Evolutionary conservation across 129 eudicot species (phyloP).

Genomic region (Apium graveolens): DNA sequence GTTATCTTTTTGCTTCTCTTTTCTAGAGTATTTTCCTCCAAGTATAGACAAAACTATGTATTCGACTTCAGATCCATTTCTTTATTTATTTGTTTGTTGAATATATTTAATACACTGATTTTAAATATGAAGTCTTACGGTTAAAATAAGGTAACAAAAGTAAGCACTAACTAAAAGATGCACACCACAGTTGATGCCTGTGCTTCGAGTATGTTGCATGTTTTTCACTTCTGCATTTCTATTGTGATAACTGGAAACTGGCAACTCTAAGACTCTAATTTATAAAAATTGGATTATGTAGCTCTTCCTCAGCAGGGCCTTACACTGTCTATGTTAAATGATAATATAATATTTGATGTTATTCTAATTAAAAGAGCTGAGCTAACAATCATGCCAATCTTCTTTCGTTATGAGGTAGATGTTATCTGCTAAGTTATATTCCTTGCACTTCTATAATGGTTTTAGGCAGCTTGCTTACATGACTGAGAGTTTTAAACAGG

Average conservation of each 20-base stretch:
- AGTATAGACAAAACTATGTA: neutral
- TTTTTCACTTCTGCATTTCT: neutral
- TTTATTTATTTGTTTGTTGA: neutral
- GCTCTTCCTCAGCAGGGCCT: neutral
- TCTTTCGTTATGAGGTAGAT: neutral
- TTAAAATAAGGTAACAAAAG: neutral
- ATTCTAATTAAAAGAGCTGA: neutral
- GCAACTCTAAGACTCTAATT: neutral
- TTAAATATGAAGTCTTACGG: neutral
- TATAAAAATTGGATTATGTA: neutral
- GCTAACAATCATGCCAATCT: neutral
- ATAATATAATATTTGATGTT: neutral
- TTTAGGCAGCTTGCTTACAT: neutral
- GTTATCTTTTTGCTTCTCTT: neutral
- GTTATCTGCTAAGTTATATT: neutral
- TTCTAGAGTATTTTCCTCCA: neutral
- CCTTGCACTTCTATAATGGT: slow-evolving; percentile 1
- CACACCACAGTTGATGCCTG: neutral
- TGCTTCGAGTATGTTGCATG: neutral
- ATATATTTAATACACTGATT: neutral
- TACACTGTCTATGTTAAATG: neutral
- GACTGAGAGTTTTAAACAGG: neutral
- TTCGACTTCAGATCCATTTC: neutral
- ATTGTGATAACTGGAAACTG: neutral
- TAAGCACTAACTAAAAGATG: neutral